A percentile compares a stretch with the other conserved stretches of the same genome.
Evolutionary conservation across 257 asterid genomes (phyloP).

Genomic region (Nicotiana benthamiana): DNA sequence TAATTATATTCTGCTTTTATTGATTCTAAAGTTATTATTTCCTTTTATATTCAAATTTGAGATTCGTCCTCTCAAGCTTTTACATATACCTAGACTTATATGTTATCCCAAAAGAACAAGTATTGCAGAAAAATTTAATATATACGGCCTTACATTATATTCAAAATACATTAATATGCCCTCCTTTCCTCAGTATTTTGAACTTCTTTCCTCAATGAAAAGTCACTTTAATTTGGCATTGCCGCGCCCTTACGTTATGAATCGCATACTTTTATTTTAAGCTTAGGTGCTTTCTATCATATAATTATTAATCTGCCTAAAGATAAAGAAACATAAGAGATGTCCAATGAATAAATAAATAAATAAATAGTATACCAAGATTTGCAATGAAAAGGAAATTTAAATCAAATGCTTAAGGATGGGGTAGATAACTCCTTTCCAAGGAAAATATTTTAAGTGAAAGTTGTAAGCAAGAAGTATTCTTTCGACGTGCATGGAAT

Average conservation of each 20-base stretch:
- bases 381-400: background rate
- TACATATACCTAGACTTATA: background rate
- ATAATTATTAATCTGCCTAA: background rate
- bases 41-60: conserved; percentile 22
- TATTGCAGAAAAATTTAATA: no score
- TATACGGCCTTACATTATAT: background rate
- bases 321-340: background rate
- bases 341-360: background rate
- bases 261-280: background rate
- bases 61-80: conserved; percentile 17
- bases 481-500: conserved; percentile 8
- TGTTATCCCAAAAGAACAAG: background rate
- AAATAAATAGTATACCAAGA: background rate
- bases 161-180: background rate
- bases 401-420: background rate
- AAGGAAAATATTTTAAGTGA: background rate
- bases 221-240: conserved; percentile 7
- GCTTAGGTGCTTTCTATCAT: background rate
- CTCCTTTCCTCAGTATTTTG: background rate
- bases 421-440: background rate
- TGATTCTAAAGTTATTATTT: conserved; percentile 25
- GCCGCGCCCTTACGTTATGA: conserved; percentile 11
- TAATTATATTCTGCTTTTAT: conserved; percentile 7
- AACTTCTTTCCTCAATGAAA: background rate
- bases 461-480: background rate